phyloP scores from a whole-genome alignment of 345 rosid genomes.

The Erucastrum elatum region DNA sequence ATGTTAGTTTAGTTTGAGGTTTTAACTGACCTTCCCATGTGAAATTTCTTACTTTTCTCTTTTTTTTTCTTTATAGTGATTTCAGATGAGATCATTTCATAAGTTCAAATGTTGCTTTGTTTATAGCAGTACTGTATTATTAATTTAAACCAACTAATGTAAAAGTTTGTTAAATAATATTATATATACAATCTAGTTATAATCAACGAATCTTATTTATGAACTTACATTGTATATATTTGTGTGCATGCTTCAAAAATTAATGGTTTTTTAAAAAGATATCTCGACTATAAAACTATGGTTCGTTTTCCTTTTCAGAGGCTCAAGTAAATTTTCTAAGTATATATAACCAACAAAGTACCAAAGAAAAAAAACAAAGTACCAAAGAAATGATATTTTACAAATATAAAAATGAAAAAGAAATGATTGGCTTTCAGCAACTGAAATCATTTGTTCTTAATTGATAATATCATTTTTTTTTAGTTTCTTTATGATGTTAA shows the following conservation, averaged over 20 bases:
- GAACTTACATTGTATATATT: not conserved
- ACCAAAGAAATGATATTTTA: too few species aligned
- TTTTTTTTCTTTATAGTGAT: not conserved
- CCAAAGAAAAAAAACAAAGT: not conserved
- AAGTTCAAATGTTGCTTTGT: not conserved
- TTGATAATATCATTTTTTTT: not conserved
- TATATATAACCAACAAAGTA: not conserved
- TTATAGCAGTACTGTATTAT: not conserved
- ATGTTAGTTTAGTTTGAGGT: conserved; percentile 13
- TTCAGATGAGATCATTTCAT: not conserved
- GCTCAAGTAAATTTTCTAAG: not conserved
- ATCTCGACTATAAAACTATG: not conserved
- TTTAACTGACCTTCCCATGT: conserved; percentile 25
- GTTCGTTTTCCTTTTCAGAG: not conserved
- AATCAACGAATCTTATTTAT: not conserved
- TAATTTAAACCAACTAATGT: not conserved
- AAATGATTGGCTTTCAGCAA: conserved; percentile 32
- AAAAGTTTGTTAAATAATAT: not conserved
- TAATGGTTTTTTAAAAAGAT: not conserved
- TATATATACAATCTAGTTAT: not conserved
- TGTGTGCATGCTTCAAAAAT: not conserved
- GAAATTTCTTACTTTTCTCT: not conserved
- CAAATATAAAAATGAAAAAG: conserved; percentile 1
- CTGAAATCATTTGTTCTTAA: not conserved
- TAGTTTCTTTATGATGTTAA: conserved; percentile 8